Conservation (phyloP, 805 yeast genomes). For the Teunomyces gatunensis region DNA sequence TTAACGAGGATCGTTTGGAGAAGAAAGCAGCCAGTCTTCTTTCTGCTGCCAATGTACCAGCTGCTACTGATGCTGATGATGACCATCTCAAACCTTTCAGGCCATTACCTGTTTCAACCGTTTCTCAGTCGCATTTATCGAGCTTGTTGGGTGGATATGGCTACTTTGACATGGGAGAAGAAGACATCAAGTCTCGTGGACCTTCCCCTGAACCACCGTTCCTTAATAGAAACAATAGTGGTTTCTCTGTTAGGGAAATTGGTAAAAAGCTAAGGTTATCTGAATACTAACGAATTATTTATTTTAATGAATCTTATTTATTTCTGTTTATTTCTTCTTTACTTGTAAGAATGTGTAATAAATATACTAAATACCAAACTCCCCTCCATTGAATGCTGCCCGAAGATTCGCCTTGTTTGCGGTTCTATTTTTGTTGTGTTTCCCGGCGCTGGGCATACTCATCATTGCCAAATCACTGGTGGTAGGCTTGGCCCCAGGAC, state of each 20-base stretch:
- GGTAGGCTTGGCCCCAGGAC: slow-evolving; percentile 19
- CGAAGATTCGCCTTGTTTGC: slow-evolving; percentile 57
- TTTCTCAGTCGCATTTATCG: slow-evolving; percentile 6
- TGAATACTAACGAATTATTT: slow-evolving; percentile 45
- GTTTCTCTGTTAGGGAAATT: slow-evolving; percentile 50
- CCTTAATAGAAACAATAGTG: slow-evolving; percentile 36
- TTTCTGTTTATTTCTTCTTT: slow-evolving; percentile 6
- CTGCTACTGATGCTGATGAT: background rate
- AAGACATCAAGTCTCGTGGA: slow-evolving; percentile 53
- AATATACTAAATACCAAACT: slow-evolving; percentile 58
- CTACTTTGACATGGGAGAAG: slow-evolving; percentile 57
- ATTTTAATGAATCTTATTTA: slow-evolving; percentile 4
- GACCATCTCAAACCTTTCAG: background rate
- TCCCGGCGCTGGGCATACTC: slow-evolving; percentile 45
- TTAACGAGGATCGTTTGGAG: slow-evolving; percentile 21
- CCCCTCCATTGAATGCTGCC: slow-evolving; percentile 62
- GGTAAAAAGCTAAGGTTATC: slow-evolving; percentile 64
- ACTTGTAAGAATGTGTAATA: background rate
- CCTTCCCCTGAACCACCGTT: slow-evolving; percentile 55
- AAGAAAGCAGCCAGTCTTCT: slow-evolving; percentile 2
- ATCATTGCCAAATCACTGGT: slow-evolving; percentile 44
- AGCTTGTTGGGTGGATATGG: slow-evolving; percentile 56
- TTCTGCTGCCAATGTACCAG: background rate
- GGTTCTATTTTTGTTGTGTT: slow-evolving; percentile 37
- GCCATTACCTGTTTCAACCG: background rate